Percentiles rank a stretch among this genome's conserved stretches.
phyloP scores from a whole-genome alignment of 1,284 basidiomycete genomes.

The Caloboletus firmus region DNA sequence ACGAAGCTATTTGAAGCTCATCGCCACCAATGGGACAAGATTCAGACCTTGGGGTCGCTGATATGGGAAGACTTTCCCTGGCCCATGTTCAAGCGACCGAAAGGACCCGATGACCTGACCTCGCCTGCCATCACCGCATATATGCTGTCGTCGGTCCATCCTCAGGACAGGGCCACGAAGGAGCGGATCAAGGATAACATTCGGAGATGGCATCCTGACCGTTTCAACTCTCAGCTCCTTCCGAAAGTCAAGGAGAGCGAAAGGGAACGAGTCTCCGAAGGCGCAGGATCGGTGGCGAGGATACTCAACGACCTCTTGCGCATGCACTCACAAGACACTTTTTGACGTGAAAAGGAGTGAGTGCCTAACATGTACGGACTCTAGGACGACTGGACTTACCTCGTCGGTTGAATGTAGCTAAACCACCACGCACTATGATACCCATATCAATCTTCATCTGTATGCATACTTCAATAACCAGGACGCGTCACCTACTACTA shows the following conservation, averaged over 20 bases:
- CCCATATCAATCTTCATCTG: conserved; percentile 33
- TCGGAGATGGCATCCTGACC: conserved; percentile 56
- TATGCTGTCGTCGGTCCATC: conserved; percentile 53
- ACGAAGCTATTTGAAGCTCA: conserved; percentile 53
- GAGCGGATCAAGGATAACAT: conserved; percentile 63
- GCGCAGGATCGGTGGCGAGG: conserved; percentile 50
- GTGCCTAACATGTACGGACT: conserved; percentile 3
- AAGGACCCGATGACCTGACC: conserved; percentile 58
- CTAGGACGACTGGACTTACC: conserved; percentile 14
- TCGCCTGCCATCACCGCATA: conserved; percentile 55
- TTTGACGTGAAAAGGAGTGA: conserved; percentile 31
- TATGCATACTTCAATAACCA: conserved; percentile 31
- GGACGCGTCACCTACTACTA: conserved; percentile 12
- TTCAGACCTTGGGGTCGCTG: conserved; percentile 38
- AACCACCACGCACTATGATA: conserved; percentile 21
- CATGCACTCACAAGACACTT: conserved; percentile 28
- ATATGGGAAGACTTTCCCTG: conserved; percentile 68
- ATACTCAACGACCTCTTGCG: conserved; percentile 56
- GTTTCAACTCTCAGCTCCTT: conserved; percentile 50
- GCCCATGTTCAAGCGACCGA: conserved; percentile 62
- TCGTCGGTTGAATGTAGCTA: conserved; percentile 8
- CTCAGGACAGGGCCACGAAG: conserved; percentile 51
- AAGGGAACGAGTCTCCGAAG: conserved; percentile 46
- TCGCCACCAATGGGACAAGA: conserved; percentile 55
- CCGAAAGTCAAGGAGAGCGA: conserved; percentile 53